Evolutionary conservation across 2,329 filamentous ascomycete genomes (phyloP), one percentile per base, ranked within the genome.

Genomic region (Nemania sp.): DNA sequence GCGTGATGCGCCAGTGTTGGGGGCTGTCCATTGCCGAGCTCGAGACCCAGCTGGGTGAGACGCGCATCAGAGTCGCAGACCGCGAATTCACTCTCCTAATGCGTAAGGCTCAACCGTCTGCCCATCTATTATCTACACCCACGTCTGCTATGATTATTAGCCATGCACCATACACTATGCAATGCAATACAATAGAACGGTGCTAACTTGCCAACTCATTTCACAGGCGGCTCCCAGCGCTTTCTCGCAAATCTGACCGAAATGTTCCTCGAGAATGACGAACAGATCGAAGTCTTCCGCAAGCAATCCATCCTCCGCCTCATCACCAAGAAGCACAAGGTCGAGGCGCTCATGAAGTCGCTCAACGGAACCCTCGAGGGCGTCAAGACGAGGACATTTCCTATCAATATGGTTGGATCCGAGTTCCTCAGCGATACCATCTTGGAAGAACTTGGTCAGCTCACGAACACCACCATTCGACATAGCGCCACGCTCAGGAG

Each of bases 1-100:
- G 67, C 50, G 67, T 84, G 48, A 70, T 84, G 70, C 72, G 72
- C 11, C 66, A 73, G 20, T 75, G 73, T 53, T 84, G 81, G 81
- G 72, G 70, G 3, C 58, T 84, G n/a, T 71, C 75, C 7, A 73
- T 77, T 2, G 69, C 73, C 49, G 77, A 81, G 57, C 64, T 78
- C 14, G 62, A 74, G 12, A 70, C 75, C 17, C 70, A 69, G 5
- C 63, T 74, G 3, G 81, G 80, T 5, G 67, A 69, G 26, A 63
- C 73, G 1, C 67, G 66, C 2, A 53, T 82, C 6, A 69, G 61
- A 54, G 59, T 82, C 17, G 63, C 66, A 11, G 70, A 71, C 11
- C 49, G 67, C 1, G 71, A 76, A 46, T 80, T 80, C 55, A 59
- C 66, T 26, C 71, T 81, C 3, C 66, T 83, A 20, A 68, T 73